Evolutionary conservation across 192 early-diverging fungal genomes (phyloP).

Genomic region (Linderina pennispora): DNA sequence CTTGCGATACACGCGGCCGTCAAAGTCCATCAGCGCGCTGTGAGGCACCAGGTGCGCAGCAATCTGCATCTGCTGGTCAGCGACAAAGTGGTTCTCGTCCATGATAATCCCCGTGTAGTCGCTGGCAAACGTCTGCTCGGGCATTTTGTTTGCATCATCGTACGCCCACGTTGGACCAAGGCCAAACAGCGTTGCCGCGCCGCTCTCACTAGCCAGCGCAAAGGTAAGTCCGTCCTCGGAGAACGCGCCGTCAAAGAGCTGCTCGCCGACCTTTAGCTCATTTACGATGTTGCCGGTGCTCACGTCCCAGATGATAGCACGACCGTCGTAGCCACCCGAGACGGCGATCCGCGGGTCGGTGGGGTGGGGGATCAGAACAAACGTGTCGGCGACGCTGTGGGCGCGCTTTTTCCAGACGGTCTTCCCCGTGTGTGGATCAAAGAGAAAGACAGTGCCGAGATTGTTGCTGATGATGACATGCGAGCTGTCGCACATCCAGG

Average conservation of each 20-base stretch:
- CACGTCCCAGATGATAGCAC: constrained; percentile 77
- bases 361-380: constrained; percentile 72
- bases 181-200: constrained; percentile 66
- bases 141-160: constrained; percentile 43
- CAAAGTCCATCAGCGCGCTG: constrained; percentile 58
- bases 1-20: constrained; percentile 57
- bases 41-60: constrained; percentile 60
- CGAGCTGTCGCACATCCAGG: constrained; percentile 67
- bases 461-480: constrained; percentile 60
- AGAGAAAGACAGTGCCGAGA: constrained; percentile 61
- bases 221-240: constrained; percentile 68
- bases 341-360: constrained; percentile 61
- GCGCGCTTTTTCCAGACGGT: constrained; percentile 31
- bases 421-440: constrained; percentile 59
- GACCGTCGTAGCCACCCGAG: constrained; percentile 78
- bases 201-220: constrained; percentile 65
- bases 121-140: constrained; percentile 71
- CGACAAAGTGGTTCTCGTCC: constrained; percentile 58
- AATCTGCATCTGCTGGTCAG: constrained; percentile 66
- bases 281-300: constrained; percentile 49
- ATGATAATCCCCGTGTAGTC: constrained; percentile 68
- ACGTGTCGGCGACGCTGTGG: constrained; percentile 53
- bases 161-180: constrained; percentile 47
- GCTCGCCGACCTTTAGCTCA: constrained; percentile 48
- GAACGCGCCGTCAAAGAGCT: constrained; percentile 68